Base-by-base conservation (phyloP, 2,329 filamentous ascomycete species). In the Trematosphaeria pertusa region DNA sequence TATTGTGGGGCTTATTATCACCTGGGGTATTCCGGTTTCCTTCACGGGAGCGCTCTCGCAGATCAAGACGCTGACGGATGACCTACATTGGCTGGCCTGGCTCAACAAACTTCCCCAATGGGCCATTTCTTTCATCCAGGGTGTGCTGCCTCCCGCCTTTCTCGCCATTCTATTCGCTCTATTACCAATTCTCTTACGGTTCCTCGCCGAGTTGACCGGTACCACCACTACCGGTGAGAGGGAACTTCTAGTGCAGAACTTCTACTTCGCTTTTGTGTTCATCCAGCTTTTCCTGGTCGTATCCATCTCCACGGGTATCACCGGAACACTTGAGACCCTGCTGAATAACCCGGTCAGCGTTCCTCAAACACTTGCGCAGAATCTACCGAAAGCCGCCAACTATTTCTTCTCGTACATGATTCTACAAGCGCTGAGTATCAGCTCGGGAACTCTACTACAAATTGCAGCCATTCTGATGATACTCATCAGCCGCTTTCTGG, bases 341-440 rank as follows among this genome's bases (percentile, higher is more conserved):
- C 77, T 87, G 3, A 71, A 83, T 26, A 80, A 89, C 35, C 85
- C 90, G 6, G 74, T 77, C n/a, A 80, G 80, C 28, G 83, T 95
- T 46, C 84, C 94, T 0, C 71, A 83, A 14, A 79, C 88, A 0
- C 76, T 99, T 20, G 93, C 93, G 0, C 70, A 78, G 9, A 94
- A 92, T 50, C 76, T 99, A 4, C 94, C 94, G 2, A 88, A 85
- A 58, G 87, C 92, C 0, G 88, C 91, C 59, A 96, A 97, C 67
- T 99, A 97, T 73, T 99, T 97, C 78, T 97, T 97, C 79, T 93
- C 91, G 1, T 99, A 99, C 81, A 92, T 99, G 86, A 87, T 97
- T 67, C 85, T 99, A 8, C 94, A 97, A 64, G 91, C 92, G 0
- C 80, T 97, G 61, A 91, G 90, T 53, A 91, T 90, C 53, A 96